phyloP scores from a whole-genome alignment of 805 yeast species.

The Metschnikowia similis region DNA sequence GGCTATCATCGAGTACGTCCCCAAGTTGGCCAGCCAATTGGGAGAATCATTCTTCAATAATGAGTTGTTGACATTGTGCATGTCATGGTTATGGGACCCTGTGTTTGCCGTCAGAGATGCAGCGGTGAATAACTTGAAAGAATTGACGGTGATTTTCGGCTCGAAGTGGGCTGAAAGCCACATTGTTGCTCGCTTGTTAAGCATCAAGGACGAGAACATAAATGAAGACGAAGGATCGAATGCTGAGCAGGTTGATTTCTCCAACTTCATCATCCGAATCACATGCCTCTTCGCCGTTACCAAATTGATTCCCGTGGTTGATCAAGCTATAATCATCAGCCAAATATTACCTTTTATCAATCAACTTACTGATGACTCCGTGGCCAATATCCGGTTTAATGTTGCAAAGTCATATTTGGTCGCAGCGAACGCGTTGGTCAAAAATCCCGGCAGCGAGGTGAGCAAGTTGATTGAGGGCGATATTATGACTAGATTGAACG shows the following conservation, averaged over 20 bases:
- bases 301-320: conserved; percentile 71
- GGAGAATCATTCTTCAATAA: conserved; percentile 92
- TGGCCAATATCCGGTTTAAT: conserved; percentile 93
- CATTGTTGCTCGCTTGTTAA: conserved; percentile 71
- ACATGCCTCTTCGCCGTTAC: conserved; percentile 87
- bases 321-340: conserved; percentile 48
- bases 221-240: conserved; percentile 20
- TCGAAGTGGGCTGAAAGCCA: conserved; percentile 88
- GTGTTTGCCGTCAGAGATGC: conserved; percentile 96
- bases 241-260: conserved; percentile 40
- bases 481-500: conserved; percentile 62
- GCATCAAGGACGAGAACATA: conserved; percentile 20
- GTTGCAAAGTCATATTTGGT: conserved; percentile 79
- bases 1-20: conserved; percentile 95
- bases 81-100: conserved; percentile 98
- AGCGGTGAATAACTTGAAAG: conserved; percentile 78
- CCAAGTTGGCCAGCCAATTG: conserved; percentile 87
- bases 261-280: conserved; percentile 85
- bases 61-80: conserved; percentile 82
- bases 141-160: conserved; percentile 83
- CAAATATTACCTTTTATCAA: conserved; percentile 78
- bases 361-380: conserved; percentile 69
- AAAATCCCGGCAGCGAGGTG: conserved; percentile 16
- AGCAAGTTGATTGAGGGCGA: conserved; percentile 33
- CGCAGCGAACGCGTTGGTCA: conserved; percentile 50